Evolutionary conservation across 768 basidiomycete genomes (phyloP).

Genomic region (Pilatotrama ljubarskyi): DNA sequence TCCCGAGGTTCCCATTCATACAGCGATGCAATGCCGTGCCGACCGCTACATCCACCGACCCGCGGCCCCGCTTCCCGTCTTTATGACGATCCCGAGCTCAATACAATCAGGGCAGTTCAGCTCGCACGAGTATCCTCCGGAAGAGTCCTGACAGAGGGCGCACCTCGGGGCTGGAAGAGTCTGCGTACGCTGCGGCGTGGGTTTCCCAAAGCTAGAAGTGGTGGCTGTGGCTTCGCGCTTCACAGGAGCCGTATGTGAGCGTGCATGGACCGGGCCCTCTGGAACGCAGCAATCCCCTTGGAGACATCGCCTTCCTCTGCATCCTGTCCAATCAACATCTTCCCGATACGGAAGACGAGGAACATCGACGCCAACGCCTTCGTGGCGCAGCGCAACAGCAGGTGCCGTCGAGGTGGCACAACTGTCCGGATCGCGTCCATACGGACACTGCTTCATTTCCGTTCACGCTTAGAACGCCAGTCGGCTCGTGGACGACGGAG

Average conservation of each 20-base stretch:
- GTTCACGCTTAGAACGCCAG: neutral
- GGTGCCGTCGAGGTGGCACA: neutral
- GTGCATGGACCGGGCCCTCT: neutral
- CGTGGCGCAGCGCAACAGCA: neutral
- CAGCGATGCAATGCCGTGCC: conserved; percentile 3
- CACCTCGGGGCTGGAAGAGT: neutral
- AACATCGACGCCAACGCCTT: neutral
- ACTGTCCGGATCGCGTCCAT: neutral
- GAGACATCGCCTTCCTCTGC: neutral
- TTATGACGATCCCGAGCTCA: neutral
- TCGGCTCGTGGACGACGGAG: neutral
- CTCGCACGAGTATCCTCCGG: neutral
- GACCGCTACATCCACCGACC: neutral
- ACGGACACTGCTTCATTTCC: conserved; percentile 8
- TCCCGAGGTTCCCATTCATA: conserved; percentile 3
- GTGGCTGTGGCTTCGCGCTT: conserved; percentile 14
- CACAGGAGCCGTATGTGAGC: conserved; percentile 10
- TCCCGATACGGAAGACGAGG: neutral
- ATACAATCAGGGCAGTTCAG: neutral
- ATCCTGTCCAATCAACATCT: neutral
- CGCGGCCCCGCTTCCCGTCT: neutral
- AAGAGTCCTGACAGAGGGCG: neutral
- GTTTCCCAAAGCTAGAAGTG: conserved; percentile 5
- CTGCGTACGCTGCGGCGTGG: neutral
- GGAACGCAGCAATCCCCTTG: conserved; percentile 7